A percentile compares a stretch with the other conserved stretches of the same genome.
Conservation (phyloP, 2,329 filamentous ascomycete species). For the Orbilia javanica region DNA sequence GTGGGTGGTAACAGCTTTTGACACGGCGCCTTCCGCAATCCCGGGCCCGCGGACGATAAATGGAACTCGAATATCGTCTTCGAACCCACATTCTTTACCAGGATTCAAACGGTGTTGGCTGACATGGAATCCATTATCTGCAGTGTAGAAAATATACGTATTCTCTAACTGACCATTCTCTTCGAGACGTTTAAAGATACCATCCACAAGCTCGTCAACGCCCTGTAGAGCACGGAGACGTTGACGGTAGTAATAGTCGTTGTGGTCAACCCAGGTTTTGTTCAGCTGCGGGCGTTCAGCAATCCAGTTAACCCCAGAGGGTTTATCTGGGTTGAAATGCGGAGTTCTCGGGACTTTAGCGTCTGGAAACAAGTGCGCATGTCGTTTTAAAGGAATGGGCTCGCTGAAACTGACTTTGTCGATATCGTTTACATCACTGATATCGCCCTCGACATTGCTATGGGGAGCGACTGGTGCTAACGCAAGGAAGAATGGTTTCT, state of each 20-base stretch:
- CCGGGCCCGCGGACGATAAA: constrained; percentile 73
- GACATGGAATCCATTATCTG: constrained; percentile 74
- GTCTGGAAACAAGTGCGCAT: constrained; percentile 74
- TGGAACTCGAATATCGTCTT: constrained; percentile 73
- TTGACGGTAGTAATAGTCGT: constrained; percentile 70
- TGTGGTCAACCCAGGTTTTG: constrained; percentile 66
- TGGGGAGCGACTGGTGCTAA: constrained; percentile 78
- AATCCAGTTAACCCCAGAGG: constrained; percentile 69
- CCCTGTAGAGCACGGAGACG: constrained; percentile 70
- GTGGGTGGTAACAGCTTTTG: constrained; percentile 72
- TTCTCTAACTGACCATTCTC: constrained; percentile 65
- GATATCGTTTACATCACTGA: constrained; percentile 60
- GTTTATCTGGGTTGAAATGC: constrained; percentile 75
- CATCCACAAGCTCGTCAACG: constrained; percentile 71
- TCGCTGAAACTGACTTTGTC: constrained; percentile 65
- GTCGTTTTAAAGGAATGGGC: constrained; percentile 73
- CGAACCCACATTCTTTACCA: constrained; percentile 72
- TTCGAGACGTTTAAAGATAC: constrained; percentile 67
- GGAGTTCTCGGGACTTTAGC: constrained; percentile 73
- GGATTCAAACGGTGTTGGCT: constrained; percentile 72
- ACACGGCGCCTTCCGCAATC: constrained; percentile 66
- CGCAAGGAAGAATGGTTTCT: constrained; percentile 76
- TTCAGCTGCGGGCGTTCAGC: constrained; percentile 66
- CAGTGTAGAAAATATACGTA: constrained; percentile 73
- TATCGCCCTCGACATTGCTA: constrained; percentile 68